These are phyloP conservation scores for Phaeotremella fagi DNA, from an alignment of 768 basidiomycete species.

Conservation along the genomic window DNA sequence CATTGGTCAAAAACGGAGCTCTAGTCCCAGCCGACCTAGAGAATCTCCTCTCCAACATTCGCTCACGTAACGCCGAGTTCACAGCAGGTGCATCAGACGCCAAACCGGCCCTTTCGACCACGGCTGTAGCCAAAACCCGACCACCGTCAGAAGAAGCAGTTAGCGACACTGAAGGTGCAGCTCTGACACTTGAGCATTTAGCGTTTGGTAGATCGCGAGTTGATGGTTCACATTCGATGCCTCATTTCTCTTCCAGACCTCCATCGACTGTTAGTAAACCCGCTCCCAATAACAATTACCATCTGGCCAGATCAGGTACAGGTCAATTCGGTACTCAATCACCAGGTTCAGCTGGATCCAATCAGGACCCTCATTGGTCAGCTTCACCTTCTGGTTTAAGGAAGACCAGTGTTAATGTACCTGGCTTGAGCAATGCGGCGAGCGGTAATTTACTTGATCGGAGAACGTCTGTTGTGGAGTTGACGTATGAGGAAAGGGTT, in stretches of 20 bases:
- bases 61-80: neutral
- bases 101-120: neutral
- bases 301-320: constrained; percentile 18
- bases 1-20: constrained; percentile 36
- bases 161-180: constrained; percentile 47
- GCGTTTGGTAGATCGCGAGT: constrained; percentile 42
- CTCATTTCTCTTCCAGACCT: constrained; percentile 29
- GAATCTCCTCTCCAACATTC: constrained; percentile 17
- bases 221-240: constrained; percentile 28
- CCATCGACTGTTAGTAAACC: constrained; percentile 10
- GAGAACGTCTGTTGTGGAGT: neutral
- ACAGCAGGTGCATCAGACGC: neutral
- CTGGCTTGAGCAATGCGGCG: neutral
- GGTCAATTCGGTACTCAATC: neutral
- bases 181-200: constrained; percentile 45
- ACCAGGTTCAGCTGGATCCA: neutral
- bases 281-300: constrained; percentile 38
- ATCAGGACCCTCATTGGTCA: neutral
- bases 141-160: constrained; percentile 21
- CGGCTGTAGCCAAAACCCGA: neutral
- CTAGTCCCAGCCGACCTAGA: constrained; percentile 39
- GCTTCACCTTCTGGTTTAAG: neutral
- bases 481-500: constrained; percentile 24
- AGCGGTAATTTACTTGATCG: neutral
- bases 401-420: neutral